These are phyloP conservation scores for Elongisporangium undulatum DNA, from an alignment of 352 stramenopile genomes.

Conservation along the genomic window DNA sequence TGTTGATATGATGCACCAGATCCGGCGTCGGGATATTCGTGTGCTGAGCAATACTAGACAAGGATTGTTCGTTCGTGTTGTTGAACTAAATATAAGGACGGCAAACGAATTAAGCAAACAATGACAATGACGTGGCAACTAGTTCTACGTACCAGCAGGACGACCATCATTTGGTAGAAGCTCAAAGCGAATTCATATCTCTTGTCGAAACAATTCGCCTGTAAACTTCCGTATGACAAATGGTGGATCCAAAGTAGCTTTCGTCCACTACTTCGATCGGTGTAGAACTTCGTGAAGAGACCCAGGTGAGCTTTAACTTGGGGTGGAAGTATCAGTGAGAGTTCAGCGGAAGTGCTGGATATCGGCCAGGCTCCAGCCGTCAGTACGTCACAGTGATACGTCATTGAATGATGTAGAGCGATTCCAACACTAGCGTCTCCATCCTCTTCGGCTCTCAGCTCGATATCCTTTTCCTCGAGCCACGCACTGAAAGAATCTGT, in stretches of 20 bases:
- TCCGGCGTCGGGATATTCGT: constrained; percentile 65
- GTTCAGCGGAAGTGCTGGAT: constrained; percentile 46
- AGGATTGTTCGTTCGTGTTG: constrained; percentile 27
- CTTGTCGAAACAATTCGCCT: constrained; percentile 64
- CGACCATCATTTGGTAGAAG: constrained; percentile 82
- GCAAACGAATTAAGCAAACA: constrained; percentile 1
- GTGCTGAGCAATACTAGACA: constrained; percentile 27
- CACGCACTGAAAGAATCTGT: constrained; percentile 62
- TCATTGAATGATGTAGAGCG: constrained; percentile 46
- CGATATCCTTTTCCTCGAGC: constrained; percentile 58
- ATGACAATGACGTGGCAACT: background rate
- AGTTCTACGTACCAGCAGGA: constrained; percentile 43
- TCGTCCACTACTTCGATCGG: constrained; percentile 59
- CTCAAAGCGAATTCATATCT: constrained; percentile 78
- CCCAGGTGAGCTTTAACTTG: constrained; percentile 53
- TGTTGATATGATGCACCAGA: constrained; percentile 56
- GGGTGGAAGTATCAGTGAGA: constrained; percentile 52
- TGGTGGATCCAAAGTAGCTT: constrained; percentile 82
- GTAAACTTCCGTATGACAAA: constrained; percentile 68
- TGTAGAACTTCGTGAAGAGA: constrained; percentile 84
- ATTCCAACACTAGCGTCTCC: constrained; percentile 29
- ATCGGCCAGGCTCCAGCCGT: constrained; percentile 84
- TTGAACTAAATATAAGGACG: constrained; percentile 52
- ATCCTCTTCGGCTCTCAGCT: constrained; percentile 24
- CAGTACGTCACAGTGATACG: constrained; percentile 76